Conservation (phyloP, 108 stramenopile genomes). For the Fragilaria crotonensis region DNA sequence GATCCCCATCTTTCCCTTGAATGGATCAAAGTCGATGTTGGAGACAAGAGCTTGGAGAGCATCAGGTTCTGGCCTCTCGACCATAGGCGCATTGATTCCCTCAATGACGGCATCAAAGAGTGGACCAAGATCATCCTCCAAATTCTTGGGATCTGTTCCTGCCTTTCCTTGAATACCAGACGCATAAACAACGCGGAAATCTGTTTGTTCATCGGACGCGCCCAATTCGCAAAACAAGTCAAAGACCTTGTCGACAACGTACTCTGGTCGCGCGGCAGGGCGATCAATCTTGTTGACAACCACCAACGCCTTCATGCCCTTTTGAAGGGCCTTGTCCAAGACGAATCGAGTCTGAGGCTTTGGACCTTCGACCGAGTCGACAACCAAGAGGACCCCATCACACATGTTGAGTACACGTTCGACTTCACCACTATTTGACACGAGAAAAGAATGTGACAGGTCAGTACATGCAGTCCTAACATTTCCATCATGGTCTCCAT, state of each 20-base stretch:
- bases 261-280: slow-evolving; percentile 91
- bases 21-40: slow-evolving; percentile 96
- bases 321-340: slow-evolving; percentile 92
- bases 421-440: slow-evolving; percentile 99
- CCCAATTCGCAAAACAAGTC: slow-evolving; percentile 96
- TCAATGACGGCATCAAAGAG: slow-evolving; percentile 87
- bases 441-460: slow-evolving; percentile 32
- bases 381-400: slow-evolving; percentile 96
- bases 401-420: slow-evolving; percentile 97
- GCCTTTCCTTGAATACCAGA: slow-evolving; percentile 90
- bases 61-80: slow-evolving; percentile 48
- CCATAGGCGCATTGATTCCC: slow-evolving; percentile 59
- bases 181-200: slow-evolving; percentile 94
- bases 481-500: too few relatives aligned
- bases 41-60: slow-evolving; percentile 84
- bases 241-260: slow-evolving; percentile 97
- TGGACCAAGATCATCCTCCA: slow-evolving; percentile 84
- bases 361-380: slow-evolving; percentile 96
- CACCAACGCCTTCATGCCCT: slow-evolving; percentile 89
- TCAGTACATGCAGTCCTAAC: not conserved
- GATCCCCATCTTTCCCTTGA: slow-evolving; percentile 99
- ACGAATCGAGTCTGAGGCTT: slow-evolving; percentile 99
- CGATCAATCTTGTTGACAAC: slow-evolving; percentile 99
- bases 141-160: slow-evolving; percentile 67
- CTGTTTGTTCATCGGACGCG: slow-evolving; percentile 96